Evolutionary conservation across 2,329 filamentous ascomycete genomes (phyloP).

Genomic region (Dactylellina leptospora): DNA sequence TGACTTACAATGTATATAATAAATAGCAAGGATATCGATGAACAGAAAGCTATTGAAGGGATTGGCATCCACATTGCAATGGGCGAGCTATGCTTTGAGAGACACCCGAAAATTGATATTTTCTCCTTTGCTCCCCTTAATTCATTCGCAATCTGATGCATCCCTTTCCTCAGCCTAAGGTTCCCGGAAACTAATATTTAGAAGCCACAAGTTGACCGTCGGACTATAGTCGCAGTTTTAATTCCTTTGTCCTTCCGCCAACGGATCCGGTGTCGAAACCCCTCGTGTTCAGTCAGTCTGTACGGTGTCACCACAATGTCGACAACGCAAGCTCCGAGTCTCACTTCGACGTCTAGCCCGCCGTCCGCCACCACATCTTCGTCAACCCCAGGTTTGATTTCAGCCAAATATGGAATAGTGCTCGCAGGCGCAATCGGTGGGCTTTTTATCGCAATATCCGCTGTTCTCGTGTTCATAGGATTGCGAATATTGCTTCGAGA

Average conservation of each 20-base stretch:
- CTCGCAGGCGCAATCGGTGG: constrained; percentile 18
- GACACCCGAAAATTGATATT: background rate
- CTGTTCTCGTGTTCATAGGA: constrained; percentile 27
- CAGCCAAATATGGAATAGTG: constrained; percentile 31
- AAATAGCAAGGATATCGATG: too few species aligned
- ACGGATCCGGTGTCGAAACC: background rate
- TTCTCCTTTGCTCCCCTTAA: background rate
- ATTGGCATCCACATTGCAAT: constrained; percentile 19
- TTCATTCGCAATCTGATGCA: constrained; percentile 1
- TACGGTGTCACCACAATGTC: background rate
- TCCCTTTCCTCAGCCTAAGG: background rate
- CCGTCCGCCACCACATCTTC: constrained; percentile 20
- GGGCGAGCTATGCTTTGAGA: background rate
- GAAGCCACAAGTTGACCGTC: constrained; percentile 1
- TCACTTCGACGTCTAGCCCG: constrained; percentile 9
- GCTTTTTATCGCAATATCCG: constrained; percentile 21
- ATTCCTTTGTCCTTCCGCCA: background rate
- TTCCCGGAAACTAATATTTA: background rate
- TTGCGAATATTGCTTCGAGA: constrained; percentile 22
- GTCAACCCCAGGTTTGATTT: constrained; percentile 12
- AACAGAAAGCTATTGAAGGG: too few species aligned
- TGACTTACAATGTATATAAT: too few species aligned
- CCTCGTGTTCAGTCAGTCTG: background rate
- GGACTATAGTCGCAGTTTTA: background rate
- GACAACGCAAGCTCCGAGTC: constrained; percentile 9